Evolutionary conservation across 2,329 filamentous ascomycete genomes (phyloP).

Genomic region (Hymenoscyphus scutula): DNA sequence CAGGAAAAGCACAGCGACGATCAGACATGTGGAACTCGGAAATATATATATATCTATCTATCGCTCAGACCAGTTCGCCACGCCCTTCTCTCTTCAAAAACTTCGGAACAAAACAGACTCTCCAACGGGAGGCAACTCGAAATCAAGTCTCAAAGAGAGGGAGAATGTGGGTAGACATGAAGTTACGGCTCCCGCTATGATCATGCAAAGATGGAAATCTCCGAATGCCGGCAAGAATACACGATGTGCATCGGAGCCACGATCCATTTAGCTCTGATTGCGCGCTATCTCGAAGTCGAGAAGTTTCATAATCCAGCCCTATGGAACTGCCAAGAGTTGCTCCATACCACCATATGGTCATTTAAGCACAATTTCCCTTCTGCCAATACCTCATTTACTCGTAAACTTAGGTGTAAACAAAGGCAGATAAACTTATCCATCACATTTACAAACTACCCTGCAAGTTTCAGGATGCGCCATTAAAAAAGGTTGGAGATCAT

Average conservation of each 20-base stretch:
- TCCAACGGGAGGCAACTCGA: not conserved
- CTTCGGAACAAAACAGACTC: not conserved
- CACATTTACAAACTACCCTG: not conserved
- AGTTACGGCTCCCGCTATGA: not conserved
- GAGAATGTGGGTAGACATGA: not conserved
- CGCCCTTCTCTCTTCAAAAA: not conserved
- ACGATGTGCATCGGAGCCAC: not conserved
- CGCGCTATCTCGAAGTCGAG: not conserved
- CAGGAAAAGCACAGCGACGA: not conserved
- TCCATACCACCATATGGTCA: not conserved
- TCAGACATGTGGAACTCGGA: not conserved
- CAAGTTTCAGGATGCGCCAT: not conserved
- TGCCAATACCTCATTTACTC: not conserved
- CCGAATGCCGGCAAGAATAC: not conserved
- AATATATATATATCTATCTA: not conserved
- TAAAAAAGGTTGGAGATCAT: not conserved
- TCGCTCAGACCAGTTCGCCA: not conserved
- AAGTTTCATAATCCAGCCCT: conserved; percentile 3
- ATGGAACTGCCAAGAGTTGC: not conserved
- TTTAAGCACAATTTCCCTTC: not conserved
- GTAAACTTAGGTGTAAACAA: not conserved
- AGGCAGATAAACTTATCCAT: not conserved
- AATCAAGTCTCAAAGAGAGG: not conserved
- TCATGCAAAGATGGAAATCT: not conserved
- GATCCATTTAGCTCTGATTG: not conserved